Percentiles rank a stretch among this genome's conserved stretches.
phyloP scores from a whole-genome alignment of 106 monocot species.

The Phalaenopsis aphrodite region DNA sequence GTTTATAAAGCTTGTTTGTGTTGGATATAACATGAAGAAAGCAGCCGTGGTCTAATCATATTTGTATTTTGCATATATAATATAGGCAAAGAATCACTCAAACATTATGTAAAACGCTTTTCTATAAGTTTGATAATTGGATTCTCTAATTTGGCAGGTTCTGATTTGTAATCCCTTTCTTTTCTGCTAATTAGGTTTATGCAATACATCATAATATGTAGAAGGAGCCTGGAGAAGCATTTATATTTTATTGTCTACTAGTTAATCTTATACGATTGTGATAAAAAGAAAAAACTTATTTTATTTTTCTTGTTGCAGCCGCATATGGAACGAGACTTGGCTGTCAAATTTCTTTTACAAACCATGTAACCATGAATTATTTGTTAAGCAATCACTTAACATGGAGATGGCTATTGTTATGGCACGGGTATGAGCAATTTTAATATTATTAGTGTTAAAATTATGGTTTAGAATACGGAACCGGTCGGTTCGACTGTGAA shows the following conservation, averaged over 20 bases:
- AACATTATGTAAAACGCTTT: not conserved
- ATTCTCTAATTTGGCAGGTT: not conserved
- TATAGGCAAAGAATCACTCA: not conserved
- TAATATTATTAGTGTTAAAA: not conserved
- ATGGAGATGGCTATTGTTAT: constrained; percentile 92
- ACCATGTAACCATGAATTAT: constrained; percentile 81
- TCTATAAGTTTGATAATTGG: not conserved
- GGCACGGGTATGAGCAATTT: constrained; percentile 60
- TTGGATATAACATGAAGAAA: not conserved
- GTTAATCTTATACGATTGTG: not conserved
- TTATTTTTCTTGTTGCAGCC: constrained; percentile 27
- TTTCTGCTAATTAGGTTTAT: not conserved
- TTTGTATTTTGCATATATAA: not conserved
- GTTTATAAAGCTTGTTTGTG: not conserved
- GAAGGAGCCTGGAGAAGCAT: not conserved
- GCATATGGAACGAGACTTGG: constrained; percentile 89
- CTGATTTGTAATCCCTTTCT: not conserved
- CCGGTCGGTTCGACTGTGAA: no score
- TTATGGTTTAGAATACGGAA: no score
- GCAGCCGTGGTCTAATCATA: not conserved
- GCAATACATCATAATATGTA: not conserved
- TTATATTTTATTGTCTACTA: not conserved
- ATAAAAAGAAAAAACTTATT: not conserved
- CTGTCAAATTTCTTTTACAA: constrained; percentile 74
- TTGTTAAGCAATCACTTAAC: constrained; percentile 80